Conservation (phyloP, 345 rosid species). For the Citrus inodora region DNA sequence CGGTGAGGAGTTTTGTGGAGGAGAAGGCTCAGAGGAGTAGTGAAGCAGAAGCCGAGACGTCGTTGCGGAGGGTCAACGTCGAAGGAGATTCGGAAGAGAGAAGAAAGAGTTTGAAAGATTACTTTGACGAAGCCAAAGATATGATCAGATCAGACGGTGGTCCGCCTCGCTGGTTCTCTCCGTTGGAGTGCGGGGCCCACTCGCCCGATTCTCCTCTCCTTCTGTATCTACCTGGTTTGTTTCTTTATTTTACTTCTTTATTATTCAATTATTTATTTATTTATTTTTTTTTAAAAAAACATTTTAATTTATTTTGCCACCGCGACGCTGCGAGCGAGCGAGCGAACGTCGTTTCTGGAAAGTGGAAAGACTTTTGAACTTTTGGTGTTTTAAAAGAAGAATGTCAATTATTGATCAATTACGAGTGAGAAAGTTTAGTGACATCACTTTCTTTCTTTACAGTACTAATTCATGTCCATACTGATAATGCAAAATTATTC, state of each 20-base stretch:
- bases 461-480: neutral
- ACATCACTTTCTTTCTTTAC: neutral
- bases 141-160: slow-evolving; percentile 43
- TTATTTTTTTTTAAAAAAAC: neutral
- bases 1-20: slow-evolving; percentile 3
- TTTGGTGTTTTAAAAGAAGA: neutral
- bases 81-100: neutral
- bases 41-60: neutral
- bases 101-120: slow-evolving; percentile 36
- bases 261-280: neutral
- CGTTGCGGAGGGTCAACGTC: slow-evolving; percentile 5
- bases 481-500: neutral
- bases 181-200: slow-evolving; percentile 38
- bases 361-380: neutral
- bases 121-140: slow-evolving; percentile 34
- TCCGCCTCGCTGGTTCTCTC: slow-evolving; percentile 74
- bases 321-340: too few species aligned
- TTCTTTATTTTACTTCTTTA: neutral
- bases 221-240: slow-evolving; percentile 44
- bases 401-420: neutral
- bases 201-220: slow-evolving; percentile 45
- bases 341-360: neutral
- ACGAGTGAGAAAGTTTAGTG: neutral
- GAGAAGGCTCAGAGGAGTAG: neutral
- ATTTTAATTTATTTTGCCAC: neutral